These are phyloP conservation scores for Pyrrhoderma lamaoense DNA, from an alignment of 1,284 basidiomycete species.

Conservation along the genomic window DNA sequence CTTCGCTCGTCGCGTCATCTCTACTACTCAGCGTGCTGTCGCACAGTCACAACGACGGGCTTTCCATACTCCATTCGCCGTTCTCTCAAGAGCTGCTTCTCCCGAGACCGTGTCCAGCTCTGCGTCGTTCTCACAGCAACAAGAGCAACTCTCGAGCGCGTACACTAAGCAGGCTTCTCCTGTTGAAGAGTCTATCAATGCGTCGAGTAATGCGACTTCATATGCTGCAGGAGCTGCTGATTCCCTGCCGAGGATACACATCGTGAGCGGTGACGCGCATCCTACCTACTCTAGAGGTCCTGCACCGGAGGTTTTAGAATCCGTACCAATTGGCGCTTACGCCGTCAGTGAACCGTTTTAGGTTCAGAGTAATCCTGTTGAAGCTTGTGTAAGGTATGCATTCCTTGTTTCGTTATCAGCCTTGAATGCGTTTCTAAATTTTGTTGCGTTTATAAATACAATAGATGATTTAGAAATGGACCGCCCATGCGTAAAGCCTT, in stretches of 20 bases:
- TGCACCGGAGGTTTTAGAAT: slow-evolving; percentile 35
- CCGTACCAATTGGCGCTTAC: slow-evolving; percentile 62
- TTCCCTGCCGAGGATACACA: slow-evolving; percentile 47
- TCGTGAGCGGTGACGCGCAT: slow-evolving; percentile 56
- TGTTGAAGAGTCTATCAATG: background rate
- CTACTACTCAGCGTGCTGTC: too few relatives aligned
- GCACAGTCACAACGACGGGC: slow-evolving; percentile 1
- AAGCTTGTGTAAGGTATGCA: too few relatives aligned
- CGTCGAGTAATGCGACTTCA: background rate
- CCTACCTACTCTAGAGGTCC: slow-evolving; percentile 29
- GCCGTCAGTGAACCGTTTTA: slow-evolving; percentile 39
- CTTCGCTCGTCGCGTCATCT: too few relatives aligned
- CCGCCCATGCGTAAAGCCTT: too few relatives aligned
- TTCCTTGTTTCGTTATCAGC: too few relatives aligned
- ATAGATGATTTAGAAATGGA: too few relatives aligned
- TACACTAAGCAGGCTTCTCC: background rate
- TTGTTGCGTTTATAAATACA: too few relatives aligned
- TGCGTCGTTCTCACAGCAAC: background rate
- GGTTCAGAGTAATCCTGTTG: too few relatives aligned
- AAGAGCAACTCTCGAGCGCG: background rate
- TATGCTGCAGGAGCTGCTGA: background rate
- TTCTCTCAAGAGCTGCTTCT: slow-evolving; percentile 4
- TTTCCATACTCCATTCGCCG: slow-evolving; percentile 11
- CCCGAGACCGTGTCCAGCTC: background rate
- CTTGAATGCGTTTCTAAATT: too few relatives aligned